phyloP scores from a whole-genome alignment of 2,329 filamentous ascomycete genomes.

The Phoma sp. region DNA sequence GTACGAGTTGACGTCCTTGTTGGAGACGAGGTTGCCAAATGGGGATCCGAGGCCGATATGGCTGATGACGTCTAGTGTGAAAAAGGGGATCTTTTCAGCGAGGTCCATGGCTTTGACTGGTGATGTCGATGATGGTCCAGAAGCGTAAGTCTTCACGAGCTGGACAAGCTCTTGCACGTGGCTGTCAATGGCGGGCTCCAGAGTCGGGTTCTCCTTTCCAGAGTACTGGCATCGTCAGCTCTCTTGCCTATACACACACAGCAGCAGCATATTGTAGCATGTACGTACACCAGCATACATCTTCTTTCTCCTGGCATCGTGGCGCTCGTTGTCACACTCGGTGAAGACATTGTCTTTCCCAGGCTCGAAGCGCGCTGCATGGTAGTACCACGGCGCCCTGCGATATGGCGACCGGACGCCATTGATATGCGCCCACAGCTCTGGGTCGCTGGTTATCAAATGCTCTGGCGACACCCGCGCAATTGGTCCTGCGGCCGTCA shows the following conservation, averaged over 20 bases:
- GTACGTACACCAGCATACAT: slow-evolving; percentile 56
- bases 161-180: slow-evolving; percentile 55
- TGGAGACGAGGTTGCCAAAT: slow-evolving; percentile 59
- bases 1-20: slow-evolving; percentile 56
- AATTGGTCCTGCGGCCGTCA: slow-evolving; percentile 44
- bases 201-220: slow-evolving; percentile 59
- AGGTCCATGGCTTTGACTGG: slow-evolving; percentile 53
- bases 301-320: slow-evolving; percentile 52
- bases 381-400: slow-evolving; percentile 46
- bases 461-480: slow-evolving; percentile 57
- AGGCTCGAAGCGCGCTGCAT: slow-evolving; percentile 58
- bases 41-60: slow-evolving; percentile 59
- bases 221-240: slow-evolving; percentile 53
- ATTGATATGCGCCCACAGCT: slow-evolving; percentile 54
- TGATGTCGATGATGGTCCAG: slow-evolving; percentile 20
- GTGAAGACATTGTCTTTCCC: slow-evolving; percentile 62
- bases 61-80: slow-evolving; percentile 64
- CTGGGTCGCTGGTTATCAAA: slow-evolving; percentile 57
- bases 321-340: slow-evolving; percentile 56
- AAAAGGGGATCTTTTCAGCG: slow-evolving; percentile 56
- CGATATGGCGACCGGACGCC: slow-evolving; percentile 50
- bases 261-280: background rate
- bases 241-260: background rate
- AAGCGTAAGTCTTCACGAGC: slow-evolving; percentile 57
- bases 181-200: slow-evolving; percentile 59